These are phyloP conservation scores for Chlorella sp. DNA, from an alignment of 139 green algal genomes.

Conservation along the genomic window DNA sequence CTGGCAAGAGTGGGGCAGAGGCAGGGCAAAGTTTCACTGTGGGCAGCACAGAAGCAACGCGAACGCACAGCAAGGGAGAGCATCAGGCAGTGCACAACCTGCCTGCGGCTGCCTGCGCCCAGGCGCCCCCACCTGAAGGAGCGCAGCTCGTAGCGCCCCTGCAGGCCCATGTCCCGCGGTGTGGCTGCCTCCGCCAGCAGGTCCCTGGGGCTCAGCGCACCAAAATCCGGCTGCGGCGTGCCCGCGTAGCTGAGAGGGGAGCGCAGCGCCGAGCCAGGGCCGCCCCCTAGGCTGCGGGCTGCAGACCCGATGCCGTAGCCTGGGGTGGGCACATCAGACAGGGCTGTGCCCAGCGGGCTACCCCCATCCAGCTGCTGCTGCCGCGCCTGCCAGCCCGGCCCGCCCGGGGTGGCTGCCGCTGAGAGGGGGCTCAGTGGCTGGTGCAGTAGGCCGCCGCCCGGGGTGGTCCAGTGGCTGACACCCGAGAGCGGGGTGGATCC, in stretches of 20 bases:
- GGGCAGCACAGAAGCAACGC: background rate
- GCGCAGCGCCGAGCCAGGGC: conserved; percentile 1
- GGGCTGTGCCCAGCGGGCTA: background rate
- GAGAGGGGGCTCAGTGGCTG: conserved; percentile 7
- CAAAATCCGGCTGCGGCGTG: conserved; percentile 20
- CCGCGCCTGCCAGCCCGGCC: background rate
- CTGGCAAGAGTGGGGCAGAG: background rate
- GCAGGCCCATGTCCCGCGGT: background rate
- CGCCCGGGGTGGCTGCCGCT: background rate
- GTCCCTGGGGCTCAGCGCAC: background rate
- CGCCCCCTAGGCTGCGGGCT: background rate
- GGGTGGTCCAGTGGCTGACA: conserved; percentile 9
- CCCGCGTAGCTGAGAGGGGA: conserved; percentile 1
- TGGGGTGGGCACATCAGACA: background rate
- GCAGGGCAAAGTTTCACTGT: background rate
- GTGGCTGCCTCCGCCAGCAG: background rate
- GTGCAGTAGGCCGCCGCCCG: background rate
- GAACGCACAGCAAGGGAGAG: background rate
- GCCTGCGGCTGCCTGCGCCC: background rate
- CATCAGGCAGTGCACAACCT: too few relatives aligned
- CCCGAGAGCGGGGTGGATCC: background rate
- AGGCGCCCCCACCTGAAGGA: background rate
- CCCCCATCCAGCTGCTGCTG: too few relatives aligned
- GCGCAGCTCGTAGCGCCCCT: background rate
- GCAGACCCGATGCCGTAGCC: background rate